Conservation (phyloP, 1,139 yeast genomes). For the Taphrina deformans region DNA sequence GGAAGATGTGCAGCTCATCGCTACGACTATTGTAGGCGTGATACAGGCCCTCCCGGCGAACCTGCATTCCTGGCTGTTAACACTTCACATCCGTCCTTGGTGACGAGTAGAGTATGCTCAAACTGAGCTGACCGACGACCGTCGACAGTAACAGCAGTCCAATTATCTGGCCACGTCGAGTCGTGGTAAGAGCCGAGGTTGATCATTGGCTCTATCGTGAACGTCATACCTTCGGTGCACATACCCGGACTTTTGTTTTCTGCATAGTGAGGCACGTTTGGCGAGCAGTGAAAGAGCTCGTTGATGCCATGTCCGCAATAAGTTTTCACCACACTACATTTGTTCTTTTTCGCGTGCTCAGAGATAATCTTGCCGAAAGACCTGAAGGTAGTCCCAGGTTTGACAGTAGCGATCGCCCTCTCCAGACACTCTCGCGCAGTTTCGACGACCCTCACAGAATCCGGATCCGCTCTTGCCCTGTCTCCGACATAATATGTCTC, state of each 20-base stretch:
- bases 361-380: constrained; percentile 87
- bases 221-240: constrained; percentile 93
- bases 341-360: constrained; percentile 74
- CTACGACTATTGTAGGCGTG: not conserved
- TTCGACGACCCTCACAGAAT: constrained; percentile 82
- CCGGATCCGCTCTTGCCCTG: constrained; percentile 71
- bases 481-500: constrained; percentile 98
- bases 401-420: constrained; percentile 74
- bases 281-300: constrained; percentile 83
- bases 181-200: constrained; percentile 84
- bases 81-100: constrained; percentile 91
- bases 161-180: constrained; percentile 92
- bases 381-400: constrained; percentile 90
- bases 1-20: too few species aligned
- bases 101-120: constrained; percentile 84
- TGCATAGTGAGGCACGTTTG: constrained; percentile 90
- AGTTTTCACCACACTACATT: constrained; percentile 82
- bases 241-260: constrained; percentile 90
- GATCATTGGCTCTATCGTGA: constrained; percentile 98
- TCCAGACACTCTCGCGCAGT: constrained; percentile 90
- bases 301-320: constrained; percentile 96
- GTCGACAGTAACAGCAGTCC: constrained; percentile 92
- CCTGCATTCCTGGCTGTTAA: constrained; percentile 74
- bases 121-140: constrained; percentile 91
- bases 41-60: constrained; percentile 85